These are phyloP conservation scores for Fraxinus dipetala DNA, from an alignment of 305 asterid species.

Conservation along the genomic window DNA sequence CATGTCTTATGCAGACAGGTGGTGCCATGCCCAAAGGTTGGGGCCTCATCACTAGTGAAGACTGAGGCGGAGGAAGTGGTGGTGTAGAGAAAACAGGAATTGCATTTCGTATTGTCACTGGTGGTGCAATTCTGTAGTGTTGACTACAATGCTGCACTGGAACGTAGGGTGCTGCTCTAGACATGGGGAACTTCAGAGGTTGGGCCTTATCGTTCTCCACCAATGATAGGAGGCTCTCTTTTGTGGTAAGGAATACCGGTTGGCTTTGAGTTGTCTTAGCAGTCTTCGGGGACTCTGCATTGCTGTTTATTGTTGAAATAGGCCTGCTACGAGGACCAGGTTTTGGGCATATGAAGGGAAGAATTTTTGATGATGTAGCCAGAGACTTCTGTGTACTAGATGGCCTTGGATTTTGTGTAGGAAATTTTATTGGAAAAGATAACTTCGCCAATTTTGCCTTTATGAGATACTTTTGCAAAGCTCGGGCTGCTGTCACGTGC, in stretches of 20 bases:
- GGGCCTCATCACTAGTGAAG: conserved; percentile 51
- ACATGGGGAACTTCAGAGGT: conserved; percentile 68
- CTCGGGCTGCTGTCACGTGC: conserved; percentile 91
- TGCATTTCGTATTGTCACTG: conserved; percentile 73
- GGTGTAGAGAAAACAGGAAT: conserved; percentile 90
- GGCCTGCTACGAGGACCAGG: conserved; percentile 52
- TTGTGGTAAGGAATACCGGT: conserved; percentile 24
- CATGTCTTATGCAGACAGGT: conserved; percentile 62
- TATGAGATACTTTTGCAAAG: conserved; percentile 66
- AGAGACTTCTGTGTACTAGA: conserved; percentile 48
- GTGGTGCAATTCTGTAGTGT: conserved; percentile 68
- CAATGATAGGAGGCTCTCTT: conserved; percentile 33
- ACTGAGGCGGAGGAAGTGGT: conserved; percentile 56
- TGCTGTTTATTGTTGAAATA: conserved; percentile 27
- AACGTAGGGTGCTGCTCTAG: conserved; percentile 83
- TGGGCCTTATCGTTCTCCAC: conserved; percentile 30
- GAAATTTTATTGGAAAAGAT: conserved; percentile 75
- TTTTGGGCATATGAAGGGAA: conserved; percentile 73
- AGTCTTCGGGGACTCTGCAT: conserved; percentile 33
- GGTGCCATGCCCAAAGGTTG: conserved; percentile 52
- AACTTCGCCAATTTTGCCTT: conserved; percentile 61
- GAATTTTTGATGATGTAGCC: conserved; percentile 71
- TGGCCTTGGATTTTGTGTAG: conserved; percentile 52
- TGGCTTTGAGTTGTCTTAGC: conserved; percentile 35
- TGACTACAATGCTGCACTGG: conserved; percentile 70